Percentiles rank a stretch among this genome's conserved stretches.
These are phyloP conservation scores for Trametes elegans DNA, from an alignment of 768 basidiomycete species.

Conservation along the genomic window DNA sequence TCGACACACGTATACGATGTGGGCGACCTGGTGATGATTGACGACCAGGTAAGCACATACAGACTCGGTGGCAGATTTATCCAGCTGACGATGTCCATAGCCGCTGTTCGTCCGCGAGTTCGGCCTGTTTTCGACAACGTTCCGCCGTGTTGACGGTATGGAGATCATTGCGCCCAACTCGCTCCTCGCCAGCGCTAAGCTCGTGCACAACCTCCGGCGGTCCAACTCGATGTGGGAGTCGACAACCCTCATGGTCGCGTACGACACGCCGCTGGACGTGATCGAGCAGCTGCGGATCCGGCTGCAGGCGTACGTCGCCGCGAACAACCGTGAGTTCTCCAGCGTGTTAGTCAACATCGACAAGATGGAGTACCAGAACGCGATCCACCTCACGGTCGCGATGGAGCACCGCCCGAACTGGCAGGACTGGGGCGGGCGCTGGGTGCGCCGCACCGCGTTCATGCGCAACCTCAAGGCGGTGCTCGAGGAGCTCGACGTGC, in stretches of 20 bases:
- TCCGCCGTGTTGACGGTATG: slow-evolving; percentile 77
- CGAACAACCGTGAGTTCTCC: slow-evolving; percentile 75
- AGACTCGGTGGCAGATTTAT: neutral
- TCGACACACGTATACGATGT: slow-evolving; percentile 86
- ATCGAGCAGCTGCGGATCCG: slow-evolving; percentile 62
- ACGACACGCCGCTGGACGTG: slow-evolving; percentile 66
- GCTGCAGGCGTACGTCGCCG: slow-evolving; percentile 55
- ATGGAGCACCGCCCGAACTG: slow-evolving; percentile 82
- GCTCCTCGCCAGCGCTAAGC: slow-evolving; percentile 63
- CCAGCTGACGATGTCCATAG: slow-evolving; percentile 25
- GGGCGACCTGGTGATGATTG: slow-evolving; percentile 80
- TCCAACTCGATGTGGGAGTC: slow-evolving; percentile 80
- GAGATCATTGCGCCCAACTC: slow-evolving; percentile 80
- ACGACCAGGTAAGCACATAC: slow-evolving; percentile 51
- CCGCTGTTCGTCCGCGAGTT: slow-evolving; percentile 68
- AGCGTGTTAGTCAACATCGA: slow-evolving; percentile 64
- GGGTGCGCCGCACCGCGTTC: slow-evolving; percentile 70
- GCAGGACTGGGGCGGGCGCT: slow-evolving; percentile 86
- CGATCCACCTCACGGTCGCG: slow-evolving; percentile 61
- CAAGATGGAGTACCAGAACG: slow-evolving; percentile 77
- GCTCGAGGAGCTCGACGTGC: slow-evolving; percentile 72
- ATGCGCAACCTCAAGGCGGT: slow-evolving; percentile 72
- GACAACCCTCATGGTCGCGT: slow-evolving; percentile 62
- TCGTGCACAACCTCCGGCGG: slow-evolving; percentile 76
- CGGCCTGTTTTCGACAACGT: slow-evolving; percentile 76